Conservation (phyloP, 768 basidiomycete species). For the Trametes gibbosa region DNA sequence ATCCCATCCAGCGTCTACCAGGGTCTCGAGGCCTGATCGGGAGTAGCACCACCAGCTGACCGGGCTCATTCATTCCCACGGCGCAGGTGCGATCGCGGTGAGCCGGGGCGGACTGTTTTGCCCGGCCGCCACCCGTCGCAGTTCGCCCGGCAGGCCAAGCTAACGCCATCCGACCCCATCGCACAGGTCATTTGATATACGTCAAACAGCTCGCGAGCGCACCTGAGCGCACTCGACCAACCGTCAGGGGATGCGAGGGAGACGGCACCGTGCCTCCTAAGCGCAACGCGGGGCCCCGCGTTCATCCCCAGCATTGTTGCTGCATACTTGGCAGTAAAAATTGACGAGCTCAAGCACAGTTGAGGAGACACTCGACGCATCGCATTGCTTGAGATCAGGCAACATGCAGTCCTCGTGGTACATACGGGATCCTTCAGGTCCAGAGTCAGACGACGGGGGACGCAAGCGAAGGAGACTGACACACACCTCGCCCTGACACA, state of each 20-base stretch:
- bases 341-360: no score
- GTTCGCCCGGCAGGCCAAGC: constrained; percentile 1
- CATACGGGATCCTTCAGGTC: background rate
- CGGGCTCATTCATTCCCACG: constrained; percentile 1
- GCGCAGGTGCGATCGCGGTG: constrained; percentile 11
- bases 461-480: background rate
- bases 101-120: background rate
- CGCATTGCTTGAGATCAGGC: no score
- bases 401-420: background rate
- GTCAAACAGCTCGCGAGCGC: background rate
- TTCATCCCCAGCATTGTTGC: background rate
- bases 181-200: constrained; percentile 6
- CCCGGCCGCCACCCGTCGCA: constrained; percentile 2
- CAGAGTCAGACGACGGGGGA: no score
- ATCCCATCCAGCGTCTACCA: background rate
- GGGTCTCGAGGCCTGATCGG: background rate
- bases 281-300: background rate
- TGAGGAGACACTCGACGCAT: background rate
- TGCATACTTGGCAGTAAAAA: background rate
- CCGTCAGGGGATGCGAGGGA: background rate
- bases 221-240: background rate
- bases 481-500: background rate
- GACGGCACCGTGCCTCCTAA: background rate
- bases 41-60: constrained; percentile 13
- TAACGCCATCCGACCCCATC: constrained; percentile 1